Evolutionary conservation across 768 basidiomycete genomes (phyloP).

Genomic region (Mycena rosella): DNA sequence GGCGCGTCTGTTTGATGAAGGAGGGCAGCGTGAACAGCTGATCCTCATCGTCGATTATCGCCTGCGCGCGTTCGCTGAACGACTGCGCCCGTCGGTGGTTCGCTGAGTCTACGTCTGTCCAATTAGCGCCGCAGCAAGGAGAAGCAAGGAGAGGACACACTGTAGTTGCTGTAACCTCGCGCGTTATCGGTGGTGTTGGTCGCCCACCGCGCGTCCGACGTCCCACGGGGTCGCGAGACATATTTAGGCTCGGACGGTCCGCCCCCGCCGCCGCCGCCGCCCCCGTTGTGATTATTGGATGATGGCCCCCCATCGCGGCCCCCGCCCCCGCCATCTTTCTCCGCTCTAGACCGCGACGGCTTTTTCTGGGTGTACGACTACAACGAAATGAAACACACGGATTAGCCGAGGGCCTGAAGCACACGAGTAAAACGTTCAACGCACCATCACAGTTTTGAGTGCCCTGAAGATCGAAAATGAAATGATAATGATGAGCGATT

Average conservation of each 20-base stretch:
- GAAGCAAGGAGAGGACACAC: background rate
- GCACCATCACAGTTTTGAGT: slow-evolving; percentile 87
- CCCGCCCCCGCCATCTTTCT: slow-evolving; percentile 58
- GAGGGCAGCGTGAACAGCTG: slow-evolving; percentile 43
- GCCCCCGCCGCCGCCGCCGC: slow-evolving; percentile 39
- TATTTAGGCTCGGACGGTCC: slow-evolving; percentile 49
- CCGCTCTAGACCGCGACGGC: slow-evolving; percentile 67
- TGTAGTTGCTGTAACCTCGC: slow-evolving; percentile 35
- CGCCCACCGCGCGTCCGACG: slow-evolving; percentile 77
- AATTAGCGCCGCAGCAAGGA: background rate
- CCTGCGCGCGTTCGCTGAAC: no score
- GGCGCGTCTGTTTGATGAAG: slow-evolving; percentile 38
- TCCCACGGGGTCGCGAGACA: slow-evolving; percentile 69
- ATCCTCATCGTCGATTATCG: slow-evolving; percentile 7
- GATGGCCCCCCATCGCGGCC: slow-evolving; percentile 48
- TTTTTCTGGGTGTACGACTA: slow-evolving; percentile 88
- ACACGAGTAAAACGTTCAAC: slow-evolving; percentile 23
- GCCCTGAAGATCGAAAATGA: slow-evolving; percentile 61
- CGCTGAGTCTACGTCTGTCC: background rate
- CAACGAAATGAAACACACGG: slow-evolving; percentile 1
- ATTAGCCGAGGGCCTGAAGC: no score
- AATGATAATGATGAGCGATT: slow-evolving; percentile 2
- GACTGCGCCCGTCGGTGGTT: no score
- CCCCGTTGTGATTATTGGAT: slow-evolving; percentile 37
- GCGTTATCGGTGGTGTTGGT: slow-evolving; percentile 38